These are phyloP conservation scores for Eimeria necatrix DNA, from an alignment of 169 alveolate genomes.

Conservation along the genomic window DNA sequence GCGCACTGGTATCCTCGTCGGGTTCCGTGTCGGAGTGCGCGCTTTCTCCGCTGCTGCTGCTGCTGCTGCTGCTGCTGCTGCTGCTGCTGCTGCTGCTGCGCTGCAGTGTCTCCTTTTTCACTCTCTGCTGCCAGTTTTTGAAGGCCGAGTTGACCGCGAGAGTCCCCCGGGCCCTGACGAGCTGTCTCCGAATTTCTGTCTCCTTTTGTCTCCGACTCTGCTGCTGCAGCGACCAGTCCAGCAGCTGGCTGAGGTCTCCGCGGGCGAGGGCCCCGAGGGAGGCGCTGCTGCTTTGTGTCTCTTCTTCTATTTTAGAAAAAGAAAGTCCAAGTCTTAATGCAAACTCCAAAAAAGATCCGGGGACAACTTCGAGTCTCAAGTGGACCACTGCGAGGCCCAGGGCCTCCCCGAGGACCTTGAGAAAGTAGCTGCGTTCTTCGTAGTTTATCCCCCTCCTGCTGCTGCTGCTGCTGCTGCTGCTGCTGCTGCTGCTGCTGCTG, in stretches of 20 bases:
- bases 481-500: slow-evolving; percentile 31
- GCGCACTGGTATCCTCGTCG: not conserved
- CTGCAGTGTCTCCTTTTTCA: not conserved
- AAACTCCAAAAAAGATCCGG: slow-evolving; percentile 79
- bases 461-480: slow-evolving; percentile 20
- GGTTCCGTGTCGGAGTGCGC: not conserved
- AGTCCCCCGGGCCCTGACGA: not conserved
- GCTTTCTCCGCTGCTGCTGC: not conserved
- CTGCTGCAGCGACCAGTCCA: slow-evolving; percentile 54
- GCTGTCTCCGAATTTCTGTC: not conserved
- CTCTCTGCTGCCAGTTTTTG: not conserved
- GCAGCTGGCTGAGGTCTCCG: slow-evolving; percentile 47
- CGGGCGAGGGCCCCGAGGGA: slow-evolving; percentile 66
- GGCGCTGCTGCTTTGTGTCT: slow-evolving; percentile 29
- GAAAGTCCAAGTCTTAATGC: slow-evolving; percentile 44
- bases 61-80: too few relatives aligned
- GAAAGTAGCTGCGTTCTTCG: slow-evolving; percentile 85
- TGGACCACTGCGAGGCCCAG: slow-evolving; percentile 86
- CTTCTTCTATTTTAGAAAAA: slow-evolving; percentile 51
- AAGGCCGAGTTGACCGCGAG: slow-evolving; percentile 7
- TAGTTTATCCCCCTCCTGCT: slow-evolving; percentile 69
- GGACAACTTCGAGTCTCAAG: slow-evolving; percentile 86
- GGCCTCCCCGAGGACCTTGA: slow-evolving; percentile 84
- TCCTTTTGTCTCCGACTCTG: not conserved
- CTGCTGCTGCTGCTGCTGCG: not conserved